Base-by-base conservation (phyloP, 148 eudicot species). In the Heliosperma pusillum region DNA sequence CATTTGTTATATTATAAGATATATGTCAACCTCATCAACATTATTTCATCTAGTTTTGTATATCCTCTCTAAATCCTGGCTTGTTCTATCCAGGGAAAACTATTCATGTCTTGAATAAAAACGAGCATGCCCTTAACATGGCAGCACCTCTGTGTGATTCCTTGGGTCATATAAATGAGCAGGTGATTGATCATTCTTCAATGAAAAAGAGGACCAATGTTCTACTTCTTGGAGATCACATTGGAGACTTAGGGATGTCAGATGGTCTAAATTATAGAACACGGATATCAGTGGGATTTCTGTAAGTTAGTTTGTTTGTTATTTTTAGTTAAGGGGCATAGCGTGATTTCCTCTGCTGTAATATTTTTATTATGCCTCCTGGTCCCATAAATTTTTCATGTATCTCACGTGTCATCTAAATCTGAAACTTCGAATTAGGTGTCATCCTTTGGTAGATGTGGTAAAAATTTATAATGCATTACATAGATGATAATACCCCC, bases 121-220 rank as follows among this genome's bases (percentile, higher is more conserved):
- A 93, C 66, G 98, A 93, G 79, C 98, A 93, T 83, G 97, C 98
- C 69, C 89, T 93, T 69, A 92, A 93, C 83, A 93, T 91, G 98
- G 98, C 97, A 69, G 93, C 88, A 70, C 93, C 98, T 72, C 27
- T 89, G 57, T 93, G 84, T 76, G 91, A 88, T 73, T 82, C 81
- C 16, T 66, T 85, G 59, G 97, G 92, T 66, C 82, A 80, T 72
- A 81, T 42, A 77, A 82, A 90, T 80, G 86, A 76, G 67, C 74
- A 80, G 57, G 72, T 72, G 24, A 71, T 86, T 55, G 92, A 91
- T 71, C 67, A 44, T 72, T 71, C 83, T 17, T 79, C 85, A 2
- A 84, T 93, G 84, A 93, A 88, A 80, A 81, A 80, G 78, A 89
- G 98, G 80, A 93, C 92, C 29, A 93, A 89, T 70, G 98, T 93